Percentiles rank a stretch among this genome's conserved stretches.
phyloP scores from a whole-genome alignment of 768 basidiomycete species.

The Hericium alpestre region DNA sequence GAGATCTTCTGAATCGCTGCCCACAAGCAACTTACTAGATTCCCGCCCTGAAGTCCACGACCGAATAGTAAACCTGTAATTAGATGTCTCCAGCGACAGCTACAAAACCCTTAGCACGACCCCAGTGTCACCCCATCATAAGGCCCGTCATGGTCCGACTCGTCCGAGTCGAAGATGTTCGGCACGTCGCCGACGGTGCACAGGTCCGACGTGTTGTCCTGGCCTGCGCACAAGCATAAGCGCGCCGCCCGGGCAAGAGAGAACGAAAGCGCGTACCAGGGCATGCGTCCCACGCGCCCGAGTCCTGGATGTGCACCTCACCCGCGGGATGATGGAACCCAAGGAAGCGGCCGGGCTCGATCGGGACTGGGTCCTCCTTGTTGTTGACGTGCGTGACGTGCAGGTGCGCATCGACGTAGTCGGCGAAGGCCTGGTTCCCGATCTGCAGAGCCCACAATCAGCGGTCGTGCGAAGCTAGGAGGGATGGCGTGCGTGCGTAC shows the following conservation, averaged over 20 bases:
- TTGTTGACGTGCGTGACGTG: slow-evolving; percentile 22
- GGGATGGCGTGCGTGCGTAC: neutral
- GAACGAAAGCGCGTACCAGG: slow-evolving; percentile 18
- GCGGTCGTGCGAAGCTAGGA: slow-evolving; percentile 11
- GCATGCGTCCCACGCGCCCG: slow-evolving; percentile 29
- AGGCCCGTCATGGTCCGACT: slow-evolving; percentile 6
- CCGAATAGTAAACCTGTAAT: too few species aligned
- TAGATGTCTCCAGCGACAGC: too few species aligned
- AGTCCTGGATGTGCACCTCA: slow-evolving; percentile 41
- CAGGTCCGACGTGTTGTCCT: slow-evolving; percentile 44
- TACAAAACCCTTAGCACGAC: neutral
- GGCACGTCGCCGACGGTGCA: slow-evolving; percentile 46
- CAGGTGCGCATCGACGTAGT: slow-evolving; percentile 11
- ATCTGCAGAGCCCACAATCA: slow-evolving; percentile 22
- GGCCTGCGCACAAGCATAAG: slow-evolving; percentile 27
- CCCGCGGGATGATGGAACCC: slow-evolving; percentile 42
- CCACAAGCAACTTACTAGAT: too few species aligned
- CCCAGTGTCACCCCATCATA: slow-evolving; percentile 10
- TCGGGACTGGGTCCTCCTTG: slow-evolving; percentile 39
- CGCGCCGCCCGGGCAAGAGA: neutral
- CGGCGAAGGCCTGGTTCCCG: slow-evolving; percentile 26
- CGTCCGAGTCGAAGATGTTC: slow-evolving; percentile 33
- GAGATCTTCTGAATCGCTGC: too few species aligned
- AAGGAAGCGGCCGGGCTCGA: slow-evolving; percentile 39
- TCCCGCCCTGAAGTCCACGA: too few species aligned